phyloP scores from a whole-genome alignment of 1,284 basidiomycete genomes.

The Ganoderma sinense region DNA sequence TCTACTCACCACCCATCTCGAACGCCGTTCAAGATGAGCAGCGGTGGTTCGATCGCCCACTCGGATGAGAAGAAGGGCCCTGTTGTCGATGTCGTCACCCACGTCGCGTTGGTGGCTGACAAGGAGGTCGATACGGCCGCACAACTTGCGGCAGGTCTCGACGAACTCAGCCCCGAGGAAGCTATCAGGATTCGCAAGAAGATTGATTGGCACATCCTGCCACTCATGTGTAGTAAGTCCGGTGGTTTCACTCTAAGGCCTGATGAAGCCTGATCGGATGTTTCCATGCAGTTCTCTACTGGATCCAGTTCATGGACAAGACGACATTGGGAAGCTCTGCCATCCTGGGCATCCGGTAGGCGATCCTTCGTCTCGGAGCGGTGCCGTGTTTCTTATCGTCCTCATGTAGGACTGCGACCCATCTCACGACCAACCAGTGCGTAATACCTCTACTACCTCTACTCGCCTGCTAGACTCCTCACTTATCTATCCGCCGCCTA shows the following conservation, averaged over 20 bases:
- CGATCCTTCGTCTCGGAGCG: background rate
- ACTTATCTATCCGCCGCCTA: constrained; percentile 10
- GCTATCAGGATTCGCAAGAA: constrained; percentile 62
- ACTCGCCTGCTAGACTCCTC: background rate
- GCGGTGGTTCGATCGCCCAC: constrained; percentile 26
- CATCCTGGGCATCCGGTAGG: constrained; percentile 69
- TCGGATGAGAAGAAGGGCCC: constrained; percentile 35
- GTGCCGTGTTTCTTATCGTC: background rate
- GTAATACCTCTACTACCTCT: constrained; percentile 14
- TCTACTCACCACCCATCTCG: background rate
- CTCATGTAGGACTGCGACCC: constrained; percentile 42
- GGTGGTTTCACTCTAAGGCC: too few species aligned
- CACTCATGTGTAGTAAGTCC: constrained; percentile 71
- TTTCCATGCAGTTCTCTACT: constrained; percentile 58
- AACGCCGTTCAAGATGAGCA: constrained; percentile 21
- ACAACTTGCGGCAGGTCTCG: constrained; percentile 52
- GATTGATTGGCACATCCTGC: constrained; percentile 71
- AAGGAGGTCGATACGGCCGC: constrained; percentile 65
- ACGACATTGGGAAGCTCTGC: constrained; percentile 73
- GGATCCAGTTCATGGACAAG: constrained; percentile 79
- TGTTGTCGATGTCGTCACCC: constrained; percentile 20
- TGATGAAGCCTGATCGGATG: background rate
- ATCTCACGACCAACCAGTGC: constrained; percentile 42
- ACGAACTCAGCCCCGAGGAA: constrained; percentile 57
- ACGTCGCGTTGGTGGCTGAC: constrained; percentile 38